Evolutionary conservation across 192 early-diverging fungal genomes (phyloP).

Genomic region (Rhizoclosmatium globosum): DNA sequence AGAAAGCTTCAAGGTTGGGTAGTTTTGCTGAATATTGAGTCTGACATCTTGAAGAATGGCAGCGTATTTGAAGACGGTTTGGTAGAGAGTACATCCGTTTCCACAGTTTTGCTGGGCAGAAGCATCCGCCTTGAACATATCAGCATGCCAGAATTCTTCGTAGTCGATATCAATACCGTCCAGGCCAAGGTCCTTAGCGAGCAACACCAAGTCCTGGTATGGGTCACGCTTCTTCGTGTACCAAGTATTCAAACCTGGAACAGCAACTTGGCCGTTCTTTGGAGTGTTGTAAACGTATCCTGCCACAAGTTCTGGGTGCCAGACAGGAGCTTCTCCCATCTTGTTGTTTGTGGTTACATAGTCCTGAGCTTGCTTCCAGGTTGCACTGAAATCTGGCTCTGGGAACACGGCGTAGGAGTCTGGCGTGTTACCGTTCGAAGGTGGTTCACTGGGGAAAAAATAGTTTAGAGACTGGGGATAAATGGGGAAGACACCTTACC

Average conservation of each 20-base stretch:
- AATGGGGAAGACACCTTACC: not conserved
- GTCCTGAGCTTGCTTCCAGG: slow-evolving; percentile 28
- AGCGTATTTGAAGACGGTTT: slow-evolving; percentile 37
- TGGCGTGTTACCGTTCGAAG: slow-evolving; percentile 20
- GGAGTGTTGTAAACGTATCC: not conserved
- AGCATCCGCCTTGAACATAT: slow-evolving; percentile 21
- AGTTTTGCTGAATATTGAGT: slow-evolving; percentile 69
- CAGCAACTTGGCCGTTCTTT: not conserved
- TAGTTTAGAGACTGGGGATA: not conserved
- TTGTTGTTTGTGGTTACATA: slow-evolving; percentile 23
- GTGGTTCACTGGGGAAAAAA: slow-evolving; percentile 14
- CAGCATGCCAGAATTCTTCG: slow-evolving; percentile 35
- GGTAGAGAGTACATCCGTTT: slow-evolving; percentile 14
- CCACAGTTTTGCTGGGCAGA: slow-evolving; percentile 7
- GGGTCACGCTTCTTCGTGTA: slow-evolving; percentile 15
- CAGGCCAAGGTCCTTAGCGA: slow-evolving; percentile 25
- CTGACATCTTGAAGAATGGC: slow-evolving; percentile 73
- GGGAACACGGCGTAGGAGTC: slow-evolving; percentile 28
- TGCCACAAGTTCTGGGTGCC: slow-evolving; percentile 23
- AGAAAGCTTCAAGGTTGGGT: slow-evolving; percentile 29
- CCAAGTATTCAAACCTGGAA: slow-evolving; percentile 15
- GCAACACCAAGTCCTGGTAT: slow-evolving; percentile 17
- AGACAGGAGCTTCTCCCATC: slow-evolving; percentile 9
- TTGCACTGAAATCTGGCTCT: slow-evolving; percentile 21
- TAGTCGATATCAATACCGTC: slow-evolving; percentile 35